Base-by-base conservation (phyloP, 2,329 filamentous ascomycete species). In the Albifimbria verrucaria region DNA sequence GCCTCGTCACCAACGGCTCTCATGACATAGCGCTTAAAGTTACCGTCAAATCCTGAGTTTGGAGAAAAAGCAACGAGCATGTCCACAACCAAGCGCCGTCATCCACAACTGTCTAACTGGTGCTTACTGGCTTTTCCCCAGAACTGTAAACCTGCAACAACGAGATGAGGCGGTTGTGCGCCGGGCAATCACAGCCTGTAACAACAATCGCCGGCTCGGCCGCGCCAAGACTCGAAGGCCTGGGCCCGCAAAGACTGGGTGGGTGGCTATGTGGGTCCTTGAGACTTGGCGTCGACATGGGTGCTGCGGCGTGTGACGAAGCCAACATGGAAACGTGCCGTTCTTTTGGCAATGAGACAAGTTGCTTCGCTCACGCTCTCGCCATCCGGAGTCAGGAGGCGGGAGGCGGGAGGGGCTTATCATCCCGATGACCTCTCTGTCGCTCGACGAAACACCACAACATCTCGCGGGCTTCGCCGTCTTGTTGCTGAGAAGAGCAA, bases 141-240 rank as follows among this genome's bases (percentile, higher is more conserved):
- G n/a, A n/a, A n/a, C n/a, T n/a, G n/a, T n/a, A n/a, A n/a, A n/a
- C n/a, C n/a, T n/a, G n/a, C n/a, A n/a, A n/a, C n/a, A n/a, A n/a
- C n/a, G n/a, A n/a, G n/a, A n/a, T n/a, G n/a, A n/a, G n/a, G n/a
- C n/a, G n/a, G n/a, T n/a, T n/a, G n/a, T n/a, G n/a, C n/a, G n/a
- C n/a, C n/a, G n/a, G n/a, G n/a, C n/a, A n/a, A n/a, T n/a, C n/a
- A n/a, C n/a, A n/a, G 32, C 12, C 32, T 15, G 32, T n/a, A 39
- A 39, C 32, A 39, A 42, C 48, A 50, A 55, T 52, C 53, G 36
- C 53, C 48, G 50, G 46, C 23, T 52, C 46, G 47, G 48, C 53
- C 50, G 48, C 53, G 53, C 53, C 53, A 55, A 55, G 53, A 26
- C 47, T 22, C 12, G 11, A 39, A 41, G 21, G 41, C 47, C 32